Conservation (phyloP, 495 filamentous ascomycete genomes). For the Penicillium antarcticum region DNA sequence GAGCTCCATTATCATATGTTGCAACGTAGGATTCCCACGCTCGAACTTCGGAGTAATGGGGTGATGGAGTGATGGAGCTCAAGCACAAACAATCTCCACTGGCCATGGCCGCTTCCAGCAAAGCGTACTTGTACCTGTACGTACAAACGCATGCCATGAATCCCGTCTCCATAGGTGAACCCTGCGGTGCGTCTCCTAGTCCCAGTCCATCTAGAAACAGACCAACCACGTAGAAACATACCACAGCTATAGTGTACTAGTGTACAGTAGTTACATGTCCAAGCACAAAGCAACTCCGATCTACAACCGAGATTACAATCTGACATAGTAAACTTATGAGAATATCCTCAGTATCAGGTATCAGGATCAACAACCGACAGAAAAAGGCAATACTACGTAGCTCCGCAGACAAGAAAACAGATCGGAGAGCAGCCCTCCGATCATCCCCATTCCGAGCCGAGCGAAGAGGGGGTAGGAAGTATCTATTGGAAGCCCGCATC, state of each 20-base stretch:
- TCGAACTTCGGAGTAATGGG: too few species aligned
- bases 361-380: not conserved
- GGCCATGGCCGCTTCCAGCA: not conserved
- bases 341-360: too few species aligned
- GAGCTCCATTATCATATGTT: not conserved
- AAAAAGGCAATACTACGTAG: not conserved
- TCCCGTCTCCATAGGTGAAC: constrained; percentile 5
- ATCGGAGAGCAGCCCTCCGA: constrained; percentile 5
- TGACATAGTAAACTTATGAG: too few species aligned
- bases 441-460: not conserved
- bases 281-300: constrained; percentile 2
- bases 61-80: too few species aligned
- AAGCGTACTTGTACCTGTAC: not conserved
- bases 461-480: not conserved
- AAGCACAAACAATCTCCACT: too few species aligned
- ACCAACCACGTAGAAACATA: constrained; percentile 5
- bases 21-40: too few species aligned
- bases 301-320: not conserved
- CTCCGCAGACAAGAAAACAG: constrained; percentile 14
- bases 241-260: not conserved
- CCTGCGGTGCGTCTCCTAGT: not conserved
- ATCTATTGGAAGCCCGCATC: not conserved
- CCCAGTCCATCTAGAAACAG: not conserved
- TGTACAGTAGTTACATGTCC: not conserved
- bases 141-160: constrained; percentile 2